Evolutionary conservation across 2,329 filamentous ascomycete species (phyloP).

Genomic region (Aureobasidium sp.): DNA sequence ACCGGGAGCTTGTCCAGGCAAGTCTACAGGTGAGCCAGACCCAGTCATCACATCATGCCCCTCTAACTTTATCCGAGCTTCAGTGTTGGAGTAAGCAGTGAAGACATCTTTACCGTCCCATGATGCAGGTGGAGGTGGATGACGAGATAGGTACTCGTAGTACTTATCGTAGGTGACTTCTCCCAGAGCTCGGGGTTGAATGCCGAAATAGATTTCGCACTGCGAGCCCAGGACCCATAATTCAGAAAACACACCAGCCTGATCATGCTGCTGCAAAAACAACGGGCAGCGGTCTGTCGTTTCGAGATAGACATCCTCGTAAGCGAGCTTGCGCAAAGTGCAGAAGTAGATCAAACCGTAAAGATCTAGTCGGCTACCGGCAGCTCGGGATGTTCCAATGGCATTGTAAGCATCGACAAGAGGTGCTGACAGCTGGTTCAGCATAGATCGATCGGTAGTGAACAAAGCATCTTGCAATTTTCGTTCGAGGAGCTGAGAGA

Average conservation of each 20-base stretch:
- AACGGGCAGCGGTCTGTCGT: conserved; percentile 56
- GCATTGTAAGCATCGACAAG: conserved; percentile 15
- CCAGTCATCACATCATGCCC: conserved; percentile 16
- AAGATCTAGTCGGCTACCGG: conserved; percentile 38
- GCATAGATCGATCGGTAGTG: conserved; percentile 23
- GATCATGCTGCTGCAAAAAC: conserved; percentile 54
- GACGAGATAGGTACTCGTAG: conserved; percentile 10
- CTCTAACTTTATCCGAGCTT: conserved; percentile 21
- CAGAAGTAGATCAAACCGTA: conserved; percentile 53
- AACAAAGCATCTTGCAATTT: conserved; percentile 28
- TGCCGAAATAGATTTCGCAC: conserved; percentile 56
- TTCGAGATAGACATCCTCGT: conserved; percentile 58
- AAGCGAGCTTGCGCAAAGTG: conserved; percentile 47
- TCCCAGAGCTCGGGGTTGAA: conserved; percentile 27
- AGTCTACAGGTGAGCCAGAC: conserved; percentile 14
- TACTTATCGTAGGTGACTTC: conserved; percentile 18
- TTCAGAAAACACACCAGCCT: conserved; percentile 58
- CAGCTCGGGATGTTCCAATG: neutral
- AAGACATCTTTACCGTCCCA: conserved; percentile 19
- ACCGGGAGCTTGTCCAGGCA: conserved; percentile 16
- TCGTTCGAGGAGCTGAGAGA: conserved; percentile 15
- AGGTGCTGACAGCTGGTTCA: conserved; percentile 13
- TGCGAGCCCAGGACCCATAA: conserved; percentile 57
- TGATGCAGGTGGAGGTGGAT: conserved; percentile 19
- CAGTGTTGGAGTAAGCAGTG: conserved; percentile 20